Conservation (phyloP, 805 yeast genomes). For the Candida broadrunensis region DNA sequence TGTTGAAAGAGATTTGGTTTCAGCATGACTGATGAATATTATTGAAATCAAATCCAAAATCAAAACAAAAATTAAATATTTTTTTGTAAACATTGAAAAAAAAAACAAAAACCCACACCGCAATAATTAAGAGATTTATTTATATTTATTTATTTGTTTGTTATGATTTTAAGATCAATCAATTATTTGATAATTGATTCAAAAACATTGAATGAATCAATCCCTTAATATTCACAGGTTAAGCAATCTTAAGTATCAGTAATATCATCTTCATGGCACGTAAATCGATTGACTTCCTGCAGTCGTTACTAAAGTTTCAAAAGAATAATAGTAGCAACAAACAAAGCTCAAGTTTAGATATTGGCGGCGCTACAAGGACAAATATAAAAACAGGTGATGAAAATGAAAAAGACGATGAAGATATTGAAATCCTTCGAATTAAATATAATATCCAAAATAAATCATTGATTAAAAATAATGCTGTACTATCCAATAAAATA, state of each 20-base stretch:
- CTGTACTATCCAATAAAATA: constrained; percentile 48
- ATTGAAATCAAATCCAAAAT: background rate
- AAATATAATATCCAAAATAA: constrained; percentile 47
- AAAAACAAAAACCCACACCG: background rate
- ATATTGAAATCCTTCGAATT: constrained; percentile 21
- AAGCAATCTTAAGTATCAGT: too few species aligned
- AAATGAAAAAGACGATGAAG: background rate
- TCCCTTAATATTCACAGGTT: too few species aligned
- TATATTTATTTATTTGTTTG: constrained; percentile 5
- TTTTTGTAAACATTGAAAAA: background rate
- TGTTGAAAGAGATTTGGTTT: constrained; percentile 13
- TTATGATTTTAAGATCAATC: background rate
- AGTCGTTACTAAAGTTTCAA: constrained; percentile 6
- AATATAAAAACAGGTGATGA: background rate
- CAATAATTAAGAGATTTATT: background rate
- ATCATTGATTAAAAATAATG: constrained; percentile 58
- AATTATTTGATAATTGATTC: background rate
- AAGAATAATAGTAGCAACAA: too few species aligned
- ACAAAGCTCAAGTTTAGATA: background rate
- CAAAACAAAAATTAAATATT: background rate
- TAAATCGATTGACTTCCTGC: constrained; percentile 6
- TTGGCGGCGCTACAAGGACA: background rate
- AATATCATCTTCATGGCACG: constrained; percentile 4
- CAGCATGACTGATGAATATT: constrained; percentile 1
- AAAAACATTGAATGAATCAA: too few species aligned